Base-by-base conservation (phyloP, 331 rosid genomes). In the Spiraea crenata region DNA sequence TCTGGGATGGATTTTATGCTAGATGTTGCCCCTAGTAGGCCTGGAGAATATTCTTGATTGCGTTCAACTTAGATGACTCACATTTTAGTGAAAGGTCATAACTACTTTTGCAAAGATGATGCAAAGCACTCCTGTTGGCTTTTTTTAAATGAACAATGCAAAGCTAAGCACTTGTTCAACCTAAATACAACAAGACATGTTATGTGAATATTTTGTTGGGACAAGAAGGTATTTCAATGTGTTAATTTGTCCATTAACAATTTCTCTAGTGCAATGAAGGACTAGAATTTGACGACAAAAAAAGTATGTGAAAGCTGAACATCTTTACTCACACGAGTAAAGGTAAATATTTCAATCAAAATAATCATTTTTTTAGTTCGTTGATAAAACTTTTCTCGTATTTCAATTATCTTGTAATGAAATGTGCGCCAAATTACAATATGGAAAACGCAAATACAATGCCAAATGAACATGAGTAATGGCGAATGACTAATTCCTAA, bases 401-500 rank as follows among this genome's bases (percentile, higher is more conserved):
- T n/a, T n/a, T n/a, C n/a, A n/a, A n/a, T n/a, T n/a, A n/a, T n/a
- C n/a, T n/a, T n/a, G n/a, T n/a, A n/a, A n/a, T n/a, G n/a, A n/a
- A n/a, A n/a, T n/a, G n/a, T n/a, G 14, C 9, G 48, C 12, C 3
- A 57, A 57, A 57, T n/a, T 57, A 25, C 25, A 25, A 57, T 56
- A 57, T 4, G 54, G 7, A 49, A 49, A 49, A 49, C 46, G 35
- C 46, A 60, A 6, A 16, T 8, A 15, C 7, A 37, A 9, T 39
- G 65, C 65, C 7, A 61, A 55, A 40, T 5, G 19, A 1, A 15
- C 16, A 13, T 13, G 7, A 54, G 31, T 6, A 41, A 20, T 7
- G 38, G 64, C 20, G 56, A 42, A 42, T 56, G 65, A 69, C 65
- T 25, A 2, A 31, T 44, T 44, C 55, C 45, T 69, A 55, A 69